Evolutionary conservation across 345 rosid genomes (phyloP).

Genomic region (Citrus reticulata): DNA sequence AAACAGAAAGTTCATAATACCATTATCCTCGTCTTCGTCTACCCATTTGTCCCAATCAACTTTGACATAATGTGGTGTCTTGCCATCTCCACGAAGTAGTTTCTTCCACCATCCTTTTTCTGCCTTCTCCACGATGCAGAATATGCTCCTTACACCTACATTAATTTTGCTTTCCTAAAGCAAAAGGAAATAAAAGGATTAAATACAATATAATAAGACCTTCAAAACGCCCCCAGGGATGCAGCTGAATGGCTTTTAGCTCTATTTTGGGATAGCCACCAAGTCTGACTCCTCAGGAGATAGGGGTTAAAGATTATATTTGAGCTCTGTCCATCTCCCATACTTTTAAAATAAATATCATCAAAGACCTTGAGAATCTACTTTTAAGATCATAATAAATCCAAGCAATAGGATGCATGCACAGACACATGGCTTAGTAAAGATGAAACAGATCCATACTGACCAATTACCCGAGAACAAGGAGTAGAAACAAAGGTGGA

Average conservation of each 20-base stretch:
- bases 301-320: no score
- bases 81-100: constrained; percentile 57
- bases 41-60: constrained; percentile 97
- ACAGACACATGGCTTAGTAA: not conserved
- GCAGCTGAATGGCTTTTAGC: no score
- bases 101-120: constrained; percentile 78
- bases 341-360: no score
- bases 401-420: not conserved
- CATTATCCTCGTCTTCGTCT: constrained; percentile 77
- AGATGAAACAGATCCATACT: not conserved
- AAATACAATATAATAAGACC: not conserved
- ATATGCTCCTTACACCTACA: constrained; percentile 63
- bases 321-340: no score
- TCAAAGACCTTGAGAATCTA: no score
- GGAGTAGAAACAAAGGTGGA: not conserved
- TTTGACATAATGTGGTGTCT: constrained; percentile 73
- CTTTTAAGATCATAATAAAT: not conserved
- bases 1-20: not conserved
- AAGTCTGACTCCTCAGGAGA: no score
- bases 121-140: constrained; percentile 74
- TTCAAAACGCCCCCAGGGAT: not conserved
- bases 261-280: no score
- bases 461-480: not conserved
- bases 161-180: constrained; percentile 71
- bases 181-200: not conserved